These are phyloP conservation scores for Torulaspora delbrueckii DNA, from an alignment of 805 yeast genomes.

Conservation along the genomic window DNA sequence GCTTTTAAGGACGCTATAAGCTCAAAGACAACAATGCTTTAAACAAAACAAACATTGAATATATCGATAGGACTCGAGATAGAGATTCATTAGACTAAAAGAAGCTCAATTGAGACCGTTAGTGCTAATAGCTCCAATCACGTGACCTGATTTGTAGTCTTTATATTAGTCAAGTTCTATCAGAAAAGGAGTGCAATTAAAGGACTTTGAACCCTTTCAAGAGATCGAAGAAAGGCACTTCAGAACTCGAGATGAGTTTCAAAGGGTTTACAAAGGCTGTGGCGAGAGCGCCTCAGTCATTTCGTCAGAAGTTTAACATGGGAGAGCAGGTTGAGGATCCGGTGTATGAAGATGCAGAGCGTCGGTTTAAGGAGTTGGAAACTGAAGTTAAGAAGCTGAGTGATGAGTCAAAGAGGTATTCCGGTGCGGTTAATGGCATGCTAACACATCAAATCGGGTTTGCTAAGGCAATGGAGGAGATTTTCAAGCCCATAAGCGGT, in stretches of 20 bases:
- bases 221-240: neutral
- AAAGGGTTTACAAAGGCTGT: slow-evolving; percentile 81
- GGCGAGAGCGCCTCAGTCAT: slow-evolving; percentile 83
- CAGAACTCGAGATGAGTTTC: slow-evolving; percentile 57
- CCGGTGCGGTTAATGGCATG: slow-evolving; percentile 89
- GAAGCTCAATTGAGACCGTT: neutral
- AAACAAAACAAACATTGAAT: neutral
- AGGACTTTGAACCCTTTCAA: neutral
- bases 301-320: slow-evolving; percentile 89
- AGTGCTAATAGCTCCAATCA: neutral
- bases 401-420: slow-evolving; percentile 86
- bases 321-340: slow-evolving; percentile 75
- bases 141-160: slow-evolving; percentile 3
- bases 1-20: neutral
- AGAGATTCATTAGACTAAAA: neutral
- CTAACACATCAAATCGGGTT: slow-evolving; percentile 89
- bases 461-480: slow-evolving; percentile 91
- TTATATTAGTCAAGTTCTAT: neutral
- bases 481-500: slow-evolving; percentile 94
- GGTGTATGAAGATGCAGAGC: slow-evolving; percentile 91
- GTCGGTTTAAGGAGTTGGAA: slow-evolving; percentile 91
- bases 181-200: neutral
- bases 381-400: slow-evolving; percentile 81
- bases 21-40: neutral
- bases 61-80: neutral